Base-by-base conservation (phyloP, 192 early-diverging fungal species). In the Anaeromyces robustus region DNA sequence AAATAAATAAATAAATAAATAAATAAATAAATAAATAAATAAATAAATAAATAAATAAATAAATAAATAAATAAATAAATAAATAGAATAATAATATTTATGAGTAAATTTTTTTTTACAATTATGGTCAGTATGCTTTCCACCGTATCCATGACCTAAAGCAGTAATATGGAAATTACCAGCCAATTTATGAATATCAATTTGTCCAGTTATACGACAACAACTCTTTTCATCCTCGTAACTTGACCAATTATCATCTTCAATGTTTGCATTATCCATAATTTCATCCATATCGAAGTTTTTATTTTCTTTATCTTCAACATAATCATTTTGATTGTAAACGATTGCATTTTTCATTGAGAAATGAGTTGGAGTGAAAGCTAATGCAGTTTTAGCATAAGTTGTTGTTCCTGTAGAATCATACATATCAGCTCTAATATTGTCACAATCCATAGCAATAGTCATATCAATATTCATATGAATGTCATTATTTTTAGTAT, bases 101-200 rank as follows among this genome's bases (percentile, higher is more conserved):
- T n/a, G n/a, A n/a, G n/a, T n/a, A n/a, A n/a, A n/a, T 1, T 32
- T 22, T n/a, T 22, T 77, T 77, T 31, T 85, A 94, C 93, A 84
- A 79, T 90, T 83, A 85, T 93, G 92, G 32, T 88, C 87, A 19
- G 87, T 87, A 83, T 95, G 93, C 12, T 80, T 85, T 12, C 90
- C 92, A 83, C 86, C 80, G 83, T 97, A 97, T 77, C 95, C 97
- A 83, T 97, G 95, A 18, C 96, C 96, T 52, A 89, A 84, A 13
- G 95, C 92, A 9, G 96, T 98, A 84, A 98, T 90, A 80, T 97
- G 96, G 78, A 98, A 87, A 85, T 95, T 95, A 29, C 96, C 95
- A 9, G 92, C 86, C 13, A 98, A 89, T 81, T 94, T 96, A 85
- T 93, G 92, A 77, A 94, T 91, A 32, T 87, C 81, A 16, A 95